Evolutionary conservation across 345 rosid genomes (phyloP).

Genomic region (Brassica juncea): DNA sequence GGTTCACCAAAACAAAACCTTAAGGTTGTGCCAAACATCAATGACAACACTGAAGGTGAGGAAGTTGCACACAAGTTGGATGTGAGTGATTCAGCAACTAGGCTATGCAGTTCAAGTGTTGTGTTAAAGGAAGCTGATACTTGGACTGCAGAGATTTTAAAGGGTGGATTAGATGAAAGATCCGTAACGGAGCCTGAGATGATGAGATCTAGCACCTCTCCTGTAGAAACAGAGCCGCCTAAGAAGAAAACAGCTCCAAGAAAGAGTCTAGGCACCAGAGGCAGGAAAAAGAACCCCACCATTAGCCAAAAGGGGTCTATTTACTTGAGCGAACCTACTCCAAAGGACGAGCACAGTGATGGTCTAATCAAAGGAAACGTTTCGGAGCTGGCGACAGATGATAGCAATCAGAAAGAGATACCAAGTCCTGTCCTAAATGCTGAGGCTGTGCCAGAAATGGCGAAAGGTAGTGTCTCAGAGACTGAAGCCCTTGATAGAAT

Average conservation of each 20-base stretch:
- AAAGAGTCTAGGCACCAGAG: slow-evolving; percentile 63
- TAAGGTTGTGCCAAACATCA: slow-evolving; percentile 17
- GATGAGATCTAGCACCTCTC: slow-evolving; percentile 34
- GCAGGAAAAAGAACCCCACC: slow-evolving; percentile 45
- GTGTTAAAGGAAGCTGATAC: slow-evolving; percentile 30
- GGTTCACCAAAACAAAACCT: slow-evolving; percentile 31
- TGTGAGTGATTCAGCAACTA: slow-evolving; percentile 34
- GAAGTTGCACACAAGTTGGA: slow-evolving; percentile 27
- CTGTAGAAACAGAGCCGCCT: slow-evolving; percentile 35
- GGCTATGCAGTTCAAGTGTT: slow-evolving; percentile 28
- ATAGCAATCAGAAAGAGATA: slow-evolving; percentile 37
- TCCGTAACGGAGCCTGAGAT: slow-evolving; percentile 32
- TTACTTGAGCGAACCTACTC: slow-evolving; percentile 46
- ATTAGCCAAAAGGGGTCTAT: slow-evolving; percentile 62
- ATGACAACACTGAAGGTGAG: slow-evolving; percentile 13
- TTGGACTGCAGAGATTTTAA: slow-evolving; percentile 19
- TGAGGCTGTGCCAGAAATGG: slow-evolving; percentile 37
- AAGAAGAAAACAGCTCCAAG: slow-evolving; percentile 52
- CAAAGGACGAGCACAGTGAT: slow-evolving; percentile 36
- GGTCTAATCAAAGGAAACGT: slow-evolving; percentile 33
- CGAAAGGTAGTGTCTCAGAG: slow-evolving; percentile 24
- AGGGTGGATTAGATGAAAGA: slow-evolving; percentile 25
- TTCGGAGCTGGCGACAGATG: slow-evolving; percentile 25
- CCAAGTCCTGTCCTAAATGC: slow-evolving; percentile 34
- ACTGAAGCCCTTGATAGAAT: slow-evolving; percentile 53